Evolutionary conservation across 257 asterid species (phyloP).

Genomic region (Nyctanthes arbortristis): DNA sequence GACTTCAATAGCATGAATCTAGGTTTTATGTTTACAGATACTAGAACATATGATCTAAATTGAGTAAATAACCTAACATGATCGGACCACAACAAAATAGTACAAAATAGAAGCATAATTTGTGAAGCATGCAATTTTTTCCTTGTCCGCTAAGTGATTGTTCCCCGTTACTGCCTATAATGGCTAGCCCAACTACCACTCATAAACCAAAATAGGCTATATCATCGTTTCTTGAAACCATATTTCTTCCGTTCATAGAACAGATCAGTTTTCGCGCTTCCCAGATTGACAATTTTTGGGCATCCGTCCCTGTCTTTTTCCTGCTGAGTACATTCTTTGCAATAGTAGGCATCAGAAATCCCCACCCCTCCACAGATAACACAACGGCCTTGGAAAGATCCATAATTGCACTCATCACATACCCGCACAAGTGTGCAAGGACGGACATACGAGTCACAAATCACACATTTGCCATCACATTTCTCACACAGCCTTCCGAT

Average conservation of each 20-base stretch:
- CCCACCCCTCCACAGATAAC: constrained; percentile 87
- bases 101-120: background rate
- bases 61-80: background rate
- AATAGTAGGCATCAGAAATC: constrained; percentile 83
- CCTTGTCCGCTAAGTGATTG: too few relatives aligned
- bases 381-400: constrained; percentile 88
- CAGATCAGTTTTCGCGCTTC: constrained; percentile 85
- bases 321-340: constrained; percentile 91
- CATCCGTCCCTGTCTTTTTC: constrained; percentile 81
- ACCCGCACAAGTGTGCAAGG: constrained; percentile 88
- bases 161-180: too few relatives aligned
- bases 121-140: constrained; percentile 7
- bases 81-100: background rate
- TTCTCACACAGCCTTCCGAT: constrained; percentile 89
- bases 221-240: constrained; percentile 83
- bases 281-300: constrained; percentile 80
- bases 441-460: constrained; percentile 85
- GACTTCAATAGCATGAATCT: background rate
- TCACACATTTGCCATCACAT: constrained; percentile 83
- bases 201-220: constrained; percentile 1
- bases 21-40: background rate
- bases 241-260: constrained; percentile 84
- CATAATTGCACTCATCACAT: constrained; percentile 88
- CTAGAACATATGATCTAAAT: background rate
- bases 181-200: too few relatives aligned